Evolutionary conservation across 2,329 filamentous ascomycete genomes (phyloP).

Genomic region (Chaetothyriales sp.): DNA sequence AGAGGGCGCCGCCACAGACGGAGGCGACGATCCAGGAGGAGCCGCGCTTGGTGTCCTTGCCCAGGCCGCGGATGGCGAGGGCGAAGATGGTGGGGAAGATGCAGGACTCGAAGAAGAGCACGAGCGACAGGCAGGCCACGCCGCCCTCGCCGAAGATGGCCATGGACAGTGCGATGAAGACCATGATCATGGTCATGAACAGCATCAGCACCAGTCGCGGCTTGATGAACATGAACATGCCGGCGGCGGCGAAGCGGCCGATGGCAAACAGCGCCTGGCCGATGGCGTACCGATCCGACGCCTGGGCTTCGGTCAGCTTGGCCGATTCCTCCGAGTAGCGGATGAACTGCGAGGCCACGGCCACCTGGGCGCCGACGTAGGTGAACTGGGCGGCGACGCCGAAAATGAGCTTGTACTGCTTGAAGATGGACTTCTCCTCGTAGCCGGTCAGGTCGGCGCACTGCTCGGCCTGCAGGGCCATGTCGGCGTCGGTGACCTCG

Average conservation of each 20-base stretch:
- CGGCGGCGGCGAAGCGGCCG: constrained; percentile 56
- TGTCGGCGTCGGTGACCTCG: constrained; percentile 58
- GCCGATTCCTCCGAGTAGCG: constrained; percentile 54
- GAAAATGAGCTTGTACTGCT: constrained; percentile 63
- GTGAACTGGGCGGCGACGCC: constrained; percentile 63
- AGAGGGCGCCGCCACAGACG: constrained; percentile 51
- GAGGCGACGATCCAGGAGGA: constrained; percentile 58
- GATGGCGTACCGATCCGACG: constrained; percentile 58
- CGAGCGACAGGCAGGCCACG: constrained; percentile 47
- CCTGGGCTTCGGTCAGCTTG: constrained; percentile 38
- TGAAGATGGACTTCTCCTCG: constrained; percentile 47
- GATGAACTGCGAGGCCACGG: constrained; percentile 31
- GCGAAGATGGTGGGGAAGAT: constrained; percentile 72
- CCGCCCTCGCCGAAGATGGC: constrained; percentile 34
- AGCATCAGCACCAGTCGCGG: constrained; percentile 56
- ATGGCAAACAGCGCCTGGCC: constrained; percentile 60
- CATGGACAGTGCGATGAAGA: constrained; percentile 39
- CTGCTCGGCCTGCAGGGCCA: constrained; percentile 41
- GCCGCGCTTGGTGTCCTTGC: constrained; percentile 62
- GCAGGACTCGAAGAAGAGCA: constrained; percentile 69
- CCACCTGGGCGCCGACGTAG: constrained; percentile 46
- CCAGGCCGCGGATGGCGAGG: constrained; percentile 60
- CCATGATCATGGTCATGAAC: constrained; percentile 49
- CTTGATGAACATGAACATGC: constrained; percentile 51
- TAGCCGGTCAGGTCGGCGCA: constrained; percentile 23